A percentile compares a stretch with the other conserved stretches of the same genome.
phyloP scores from a whole-genome alignment of 2,329 filamentous ascomycete genomes.

The Arachnomyces sp. region DNA sequence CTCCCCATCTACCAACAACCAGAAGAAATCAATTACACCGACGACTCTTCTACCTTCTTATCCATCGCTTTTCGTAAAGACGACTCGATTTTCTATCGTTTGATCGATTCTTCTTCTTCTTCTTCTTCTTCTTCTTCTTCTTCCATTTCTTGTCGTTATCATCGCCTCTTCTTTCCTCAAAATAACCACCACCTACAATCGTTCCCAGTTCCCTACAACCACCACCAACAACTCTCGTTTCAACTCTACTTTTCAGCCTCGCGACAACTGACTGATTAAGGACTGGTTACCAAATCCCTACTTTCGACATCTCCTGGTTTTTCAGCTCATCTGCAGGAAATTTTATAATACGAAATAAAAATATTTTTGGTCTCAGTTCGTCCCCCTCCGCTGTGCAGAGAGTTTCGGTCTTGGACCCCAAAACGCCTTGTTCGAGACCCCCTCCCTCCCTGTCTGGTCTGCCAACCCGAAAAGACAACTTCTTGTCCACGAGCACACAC shows the following conservation, averaged over 20 bases:
- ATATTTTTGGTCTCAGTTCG: too few relatives aligned
- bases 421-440: too few relatives aligned
- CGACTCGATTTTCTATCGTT: neutral
- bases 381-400: too few relatives aligned
- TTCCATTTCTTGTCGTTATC: neutral
- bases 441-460: too few relatives aligned
- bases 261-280: neutral
- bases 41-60: neutral
- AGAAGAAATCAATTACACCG: too few relatives aligned
- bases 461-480: too few relatives aligned
- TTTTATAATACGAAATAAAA: too few relatives aligned
- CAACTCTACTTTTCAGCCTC: too few relatives aligned
- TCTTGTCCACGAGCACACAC: too few relatives aligned
- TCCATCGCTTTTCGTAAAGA: constrained; percentile 1
- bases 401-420: too few relatives aligned
- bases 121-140: constrained; percentile 10
- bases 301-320: neutral
- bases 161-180: neutral
- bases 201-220: neutral
- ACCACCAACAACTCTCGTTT: constrained; percentile 2
- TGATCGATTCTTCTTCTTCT: constrained; percentile 11
- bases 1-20: neutral
- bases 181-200: constrained; percentile 1
- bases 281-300: neutral
- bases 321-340: too few relatives aligned